phyloP scores from a whole-genome alignment of 2,329 filamentous ascomycete species.

The Talaromyces sp. region DNA sequence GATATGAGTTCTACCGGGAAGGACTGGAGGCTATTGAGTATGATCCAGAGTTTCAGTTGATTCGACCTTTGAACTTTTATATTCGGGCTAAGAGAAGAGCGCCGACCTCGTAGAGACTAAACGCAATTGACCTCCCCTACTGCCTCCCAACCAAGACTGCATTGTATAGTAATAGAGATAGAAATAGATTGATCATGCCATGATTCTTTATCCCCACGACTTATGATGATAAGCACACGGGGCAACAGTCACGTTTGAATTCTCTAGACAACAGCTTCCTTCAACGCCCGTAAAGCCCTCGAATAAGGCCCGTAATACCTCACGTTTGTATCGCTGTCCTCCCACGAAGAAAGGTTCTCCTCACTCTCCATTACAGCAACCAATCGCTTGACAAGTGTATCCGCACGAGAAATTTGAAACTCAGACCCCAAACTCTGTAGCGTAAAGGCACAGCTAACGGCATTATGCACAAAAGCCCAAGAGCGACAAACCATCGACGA shows the following conservation, averaged over 20 bases:
- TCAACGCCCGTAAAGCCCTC: slow-evolving; percentile 9
- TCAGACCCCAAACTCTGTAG: slow-evolving; percentile 6
- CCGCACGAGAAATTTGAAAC: not conserved
- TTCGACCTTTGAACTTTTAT: slow-evolving; percentile 32
- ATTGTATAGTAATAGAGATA: no score
- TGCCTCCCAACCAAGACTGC: no score
- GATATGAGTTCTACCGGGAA: slow-evolving; percentile 60
- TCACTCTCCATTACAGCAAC: slow-evolving; percentile 20
- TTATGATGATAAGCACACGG: no score
- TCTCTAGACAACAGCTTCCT: not conserved
- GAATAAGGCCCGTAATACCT: slow-evolving; percentile 25
- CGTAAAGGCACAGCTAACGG: slow-evolving; percentile 24
- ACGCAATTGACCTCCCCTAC: no score
- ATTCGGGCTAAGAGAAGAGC: slow-evolving; percentile 24
- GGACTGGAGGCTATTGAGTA: slow-evolving; percentile 52
- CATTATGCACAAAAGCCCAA: slow-evolving; percentile 27
- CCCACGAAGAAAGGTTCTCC: slow-evolving; percentile 20
- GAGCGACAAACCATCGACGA: slow-evolving; percentile 19
- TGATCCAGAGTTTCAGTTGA: slow-evolving; percentile 34
- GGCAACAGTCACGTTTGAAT: no score
- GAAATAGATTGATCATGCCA: no score
- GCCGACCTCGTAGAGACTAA: no score
- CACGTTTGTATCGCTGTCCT: slow-evolving; percentile 23
- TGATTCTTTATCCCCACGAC: no score
- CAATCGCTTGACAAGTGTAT: not conserved